These are phyloP conservation scores for Lentinula guzmanii DNA, from an alignment of 768 basidiomycete genomes.

Conservation along the genomic window DNA sequence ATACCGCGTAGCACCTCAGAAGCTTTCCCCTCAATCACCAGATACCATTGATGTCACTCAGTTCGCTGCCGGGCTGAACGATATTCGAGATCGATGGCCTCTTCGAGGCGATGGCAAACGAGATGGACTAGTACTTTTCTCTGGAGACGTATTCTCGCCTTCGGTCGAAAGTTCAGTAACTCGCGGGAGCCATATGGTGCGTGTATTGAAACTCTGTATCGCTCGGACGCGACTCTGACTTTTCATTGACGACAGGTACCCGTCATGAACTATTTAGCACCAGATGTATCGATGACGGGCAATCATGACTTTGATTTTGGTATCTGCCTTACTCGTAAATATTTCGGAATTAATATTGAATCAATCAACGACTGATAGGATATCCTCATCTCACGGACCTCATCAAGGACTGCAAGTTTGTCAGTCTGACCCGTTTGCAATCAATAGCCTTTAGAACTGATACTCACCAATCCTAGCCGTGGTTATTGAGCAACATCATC, in stretches of 20 bases:
- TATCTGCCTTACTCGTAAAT: constrained; percentile 17
- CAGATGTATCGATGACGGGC: constrained; percentile 77
- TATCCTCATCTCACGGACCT: constrained; percentile 64
- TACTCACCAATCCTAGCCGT: constrained; percentile 48
- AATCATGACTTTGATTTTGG: constrained; percentile 95
- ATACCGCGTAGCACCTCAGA: constrained; percentile 78
- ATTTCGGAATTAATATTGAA: background rate
- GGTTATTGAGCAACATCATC: constrained; percentile 86
- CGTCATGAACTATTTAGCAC: constrained; percentile 73
- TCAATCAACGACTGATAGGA: constrained; percentile 24
- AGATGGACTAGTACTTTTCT: constrained; percentile 80
- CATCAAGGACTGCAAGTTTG: constrained; percentile 69
- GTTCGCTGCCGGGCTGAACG: constrained; percentile 68
- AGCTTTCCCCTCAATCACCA: constrained; percentile 39
- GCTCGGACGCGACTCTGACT: background rate
- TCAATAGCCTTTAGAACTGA: background rate
- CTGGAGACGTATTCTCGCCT: constrained; percentile 86
- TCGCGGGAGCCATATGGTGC: constrained; percentile 86
- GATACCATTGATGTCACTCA: constrained; percentile 85
- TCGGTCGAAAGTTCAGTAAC: constrained; percentile 85
- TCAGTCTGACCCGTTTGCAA: constrained; percentile 26
- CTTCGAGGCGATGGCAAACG: constrained; percentile 38
- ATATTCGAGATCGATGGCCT: constrained; percentile 55
- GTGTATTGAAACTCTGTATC: constrained; percentile 6
- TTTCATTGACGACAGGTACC: constrained; percentile 53